Base-by-base conservation (phyloP, 352 stramenopile genomes). In the Phytophthora crassamura region DNA sequence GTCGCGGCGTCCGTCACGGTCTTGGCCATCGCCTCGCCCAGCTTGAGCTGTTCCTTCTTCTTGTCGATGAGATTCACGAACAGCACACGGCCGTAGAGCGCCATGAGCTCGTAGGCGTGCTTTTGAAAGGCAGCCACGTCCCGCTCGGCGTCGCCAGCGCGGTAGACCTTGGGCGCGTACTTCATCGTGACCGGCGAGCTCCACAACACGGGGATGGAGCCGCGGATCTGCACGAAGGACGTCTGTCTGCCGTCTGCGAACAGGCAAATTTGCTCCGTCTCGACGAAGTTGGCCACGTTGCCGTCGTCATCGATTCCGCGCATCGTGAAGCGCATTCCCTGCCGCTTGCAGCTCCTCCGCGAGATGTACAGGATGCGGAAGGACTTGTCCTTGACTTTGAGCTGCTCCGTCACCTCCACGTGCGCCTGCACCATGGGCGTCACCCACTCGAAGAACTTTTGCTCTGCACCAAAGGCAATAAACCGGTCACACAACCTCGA, bases 41-140 rank as follows among this genome's bases (percentile, higher is more conserved):
- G 72, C 65, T 89, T 81, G 7, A 95, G 85, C 79, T 99, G 95
- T 75, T 98, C 92, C 51, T 88, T 91, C 74, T 95, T 97, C 75
- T 97, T 95, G 70, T 99, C 96, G 47, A 99, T 94, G 15, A 99
- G 79, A 75, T 98, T 98, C 46, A 98, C 88, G 42, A 97, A 88
- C 12, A 96, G 55, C 55, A 97, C 87, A 47, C 80, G 89, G 10
- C 89, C 83, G 51, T 91, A 91, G 1, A 86, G 69, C 38, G 69
- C 57, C 75, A 90, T 91, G 11, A 90, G 59, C 42, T 90, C 69
- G 50, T 89, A 84, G 2, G 78, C 72, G 39, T 90, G 83, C 28
- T 74, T 72, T 52, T 83, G 72, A 49, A 90, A 91, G 14, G 83
- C 83, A 0, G 61, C 55, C 33, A 85, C 77, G 51, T 90, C 73